phyloP scores from a whole-genome alignment of 2,329 filamentous ascomycete genomes.

The Zasmidium angulare region DNA sequence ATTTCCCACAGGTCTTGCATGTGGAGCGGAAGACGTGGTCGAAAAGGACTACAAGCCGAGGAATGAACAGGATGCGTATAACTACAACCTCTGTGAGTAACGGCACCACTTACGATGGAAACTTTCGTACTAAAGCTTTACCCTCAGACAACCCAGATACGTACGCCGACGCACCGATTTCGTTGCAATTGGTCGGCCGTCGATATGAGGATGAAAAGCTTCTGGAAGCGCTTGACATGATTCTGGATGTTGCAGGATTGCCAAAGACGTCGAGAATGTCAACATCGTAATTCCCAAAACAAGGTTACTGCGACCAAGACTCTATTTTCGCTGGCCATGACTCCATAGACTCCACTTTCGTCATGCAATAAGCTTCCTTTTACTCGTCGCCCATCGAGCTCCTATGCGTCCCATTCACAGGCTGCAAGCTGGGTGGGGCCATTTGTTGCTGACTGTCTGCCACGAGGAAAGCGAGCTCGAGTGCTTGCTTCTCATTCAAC shows the following conservation, averaged over 20 bases:
- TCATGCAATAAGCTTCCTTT: background rate
- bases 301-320: background rate
- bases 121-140: background rate
- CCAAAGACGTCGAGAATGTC: background rate
- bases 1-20: slow-evolving; percentile 57
- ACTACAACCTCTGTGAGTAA: slow-evolving; percentile 47
- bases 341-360: background rate
- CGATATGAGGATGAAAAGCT: slow-evolving; percentile 58
- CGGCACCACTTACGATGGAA: background rate
- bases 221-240: slow-evolving; percentile 39
- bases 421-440: background rate
- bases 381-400: background rate
- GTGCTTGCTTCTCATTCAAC: slow-evolving; percentile 94
- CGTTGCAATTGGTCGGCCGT: slow-evolving; percentile 55
- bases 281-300: background rate
- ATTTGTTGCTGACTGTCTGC: slow-evolving; percentile 57
- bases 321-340: background rate
- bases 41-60: slow-evolving; percentile 39
- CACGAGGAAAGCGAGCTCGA: slow-evolving; percentile 91
- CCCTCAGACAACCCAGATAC: slow-evolving; percentile 37
- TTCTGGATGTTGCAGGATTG: slow-evolving; percentile 21
- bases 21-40: slow-evolving; percentile 42
- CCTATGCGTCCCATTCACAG: background rate
- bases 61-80: slow-evolving; percentile 50
- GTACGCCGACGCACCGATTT: slow-evolving; percentile 52